Evolutionary conservation across 169 alveolate genomes (phyloP).

Genomic region (Nephromyces sp.): DNA sequence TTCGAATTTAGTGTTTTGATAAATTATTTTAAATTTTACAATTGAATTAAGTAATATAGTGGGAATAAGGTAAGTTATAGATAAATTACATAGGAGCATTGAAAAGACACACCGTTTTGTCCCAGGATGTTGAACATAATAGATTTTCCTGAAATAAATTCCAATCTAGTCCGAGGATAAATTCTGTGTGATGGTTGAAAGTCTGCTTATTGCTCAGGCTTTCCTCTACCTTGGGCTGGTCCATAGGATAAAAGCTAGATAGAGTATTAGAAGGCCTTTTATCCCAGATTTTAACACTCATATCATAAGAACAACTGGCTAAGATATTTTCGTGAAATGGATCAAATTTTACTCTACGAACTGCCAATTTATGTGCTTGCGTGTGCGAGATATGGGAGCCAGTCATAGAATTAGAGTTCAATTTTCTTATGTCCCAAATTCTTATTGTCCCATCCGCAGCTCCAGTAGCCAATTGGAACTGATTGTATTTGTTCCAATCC

Average conservation of each 20-base stretch:
- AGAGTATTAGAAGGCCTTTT: background rate
- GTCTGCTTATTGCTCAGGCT: background rate
- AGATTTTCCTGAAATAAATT: background rate
- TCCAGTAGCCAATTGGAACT: slow-evolving; percentile 22
- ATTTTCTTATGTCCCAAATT: slow-evolving; percentile 19
- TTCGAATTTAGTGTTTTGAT: too few species aligned
- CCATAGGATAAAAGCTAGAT: background rate
- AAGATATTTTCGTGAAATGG: slow-evolving; percentile 7
- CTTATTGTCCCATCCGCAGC: slow-evolving; percentile 25
- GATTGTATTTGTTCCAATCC: slow-evolving; percentile 25
- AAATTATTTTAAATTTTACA: too few species aligned
- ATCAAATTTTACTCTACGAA: slow-evolving; percentile 8
- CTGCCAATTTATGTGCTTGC: slow-evolving; percentile 25
- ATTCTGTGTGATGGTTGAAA: slow-evolving; percentile 26
- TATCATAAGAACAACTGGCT: slow-evolving; percentile 32
- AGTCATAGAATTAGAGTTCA: background rate
- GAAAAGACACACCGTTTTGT: slow-evolving; percentile 20
- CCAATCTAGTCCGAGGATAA: slow-evolving; percentile 32
- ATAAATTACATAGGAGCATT: too few species aligned
- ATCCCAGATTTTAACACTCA: slow-evolving; percentile 12
- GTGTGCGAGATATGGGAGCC: background rate
- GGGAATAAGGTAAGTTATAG: too few species aligned
- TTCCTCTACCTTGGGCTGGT: background rate
- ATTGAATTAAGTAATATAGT: too few species aligned
- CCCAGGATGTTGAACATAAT: slow-evolving; percentile 27